Evolutionary conservation across 1,284 basidiomycete species (phyloP).

Genomic region (Microbotryum silenes-acaulis): DNA sequence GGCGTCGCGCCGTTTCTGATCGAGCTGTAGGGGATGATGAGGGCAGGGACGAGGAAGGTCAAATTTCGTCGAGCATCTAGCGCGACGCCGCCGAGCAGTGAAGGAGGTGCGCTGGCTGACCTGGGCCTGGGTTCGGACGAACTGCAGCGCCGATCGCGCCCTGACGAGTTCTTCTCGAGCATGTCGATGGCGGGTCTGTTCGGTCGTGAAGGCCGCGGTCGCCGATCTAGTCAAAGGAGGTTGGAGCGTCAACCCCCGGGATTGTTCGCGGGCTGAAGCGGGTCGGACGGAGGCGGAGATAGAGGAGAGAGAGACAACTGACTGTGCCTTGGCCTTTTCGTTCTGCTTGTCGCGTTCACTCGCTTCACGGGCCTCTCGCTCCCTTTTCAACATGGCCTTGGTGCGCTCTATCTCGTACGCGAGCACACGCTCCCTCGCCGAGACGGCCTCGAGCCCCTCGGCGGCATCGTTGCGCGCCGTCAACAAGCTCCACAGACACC

Average conservation of each 20-base stretch:
- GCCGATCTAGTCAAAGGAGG: conserved; percentile 4
- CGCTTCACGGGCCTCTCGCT: conserved; percentile 3
- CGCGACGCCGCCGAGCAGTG: background rate
- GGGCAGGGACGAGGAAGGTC: background rate
- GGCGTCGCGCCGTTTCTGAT: conserved; percentile 27
- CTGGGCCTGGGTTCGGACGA: conserved; percentile 24
- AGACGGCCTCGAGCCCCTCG: conserved; percentile 3
- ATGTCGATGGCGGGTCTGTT: conserved; percentile 15
- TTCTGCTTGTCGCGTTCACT: conserved; percentile 13
- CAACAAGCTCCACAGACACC: conserved; percentile 26
- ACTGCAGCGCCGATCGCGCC: conserved; percentile 18
- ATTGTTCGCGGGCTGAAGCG: too few species aligned
- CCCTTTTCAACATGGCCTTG: conserved; percentile 1
- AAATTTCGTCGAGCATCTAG: background rate
- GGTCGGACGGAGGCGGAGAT: too few species aligned
- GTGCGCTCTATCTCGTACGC: conserved; percentile 19
- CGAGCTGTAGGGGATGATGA: conserved; percentile 9
- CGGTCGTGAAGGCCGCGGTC: conserved; percentile 4
- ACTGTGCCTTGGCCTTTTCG: conserved; percentile 18
- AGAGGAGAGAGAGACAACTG: background rate
- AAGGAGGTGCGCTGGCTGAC: conserved; percentile 1
- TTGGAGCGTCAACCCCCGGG: too few species aligned
- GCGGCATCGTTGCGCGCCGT: conserved; percentile 5
- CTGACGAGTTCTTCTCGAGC: conserved; percentile 20
- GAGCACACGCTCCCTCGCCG: conserved; percentile 7